Evolutionary conservation across 768 basidiomycete genomes (phyloP), one percentile per base, ranked within the genome.

Genomic region (Collybia sordida): DNA sequence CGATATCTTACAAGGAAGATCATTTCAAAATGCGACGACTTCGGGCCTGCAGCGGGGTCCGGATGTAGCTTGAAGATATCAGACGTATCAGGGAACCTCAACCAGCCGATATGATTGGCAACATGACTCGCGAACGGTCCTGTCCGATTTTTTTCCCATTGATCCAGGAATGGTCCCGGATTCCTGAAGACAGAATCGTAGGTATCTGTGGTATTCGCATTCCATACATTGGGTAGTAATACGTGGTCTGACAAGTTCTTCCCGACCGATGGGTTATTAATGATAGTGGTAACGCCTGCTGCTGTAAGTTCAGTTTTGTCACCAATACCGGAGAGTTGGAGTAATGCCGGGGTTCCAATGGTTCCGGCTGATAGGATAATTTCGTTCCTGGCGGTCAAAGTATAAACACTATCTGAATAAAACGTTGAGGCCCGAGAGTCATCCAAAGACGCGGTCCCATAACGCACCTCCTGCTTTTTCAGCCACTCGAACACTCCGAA

Each of bases 181-280:
- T 59, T 62, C 22, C 65, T 55, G 45, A 64, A 50, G 23, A 65
- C 21, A 2, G 28, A 44, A 38, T 70, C 65, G 17, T 59, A 50
- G 31, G 57, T 64, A 7, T 66, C 59, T 3, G 40, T 56, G 8
- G 50, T 56, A 8, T 60, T 59, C 25, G 64, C 64, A n/a, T 49
- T 47, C 52, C 60, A 71, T n/a, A 61, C 50, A 45, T 55, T 64
- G 18, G 62, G 52, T 11, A 64, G 48, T 22, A 62, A 35, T 11
- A 60, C 48, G 44, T 77, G 73, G 49, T 78, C 78, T 42, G 71
- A 71, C 19, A 82, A 62, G 55, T 80, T 80, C 56, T 71, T 66
- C 2, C 78, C 78, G n/a, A 79, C 76, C 4, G 66, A 69, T 1
- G 69, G 66, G 31, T 72, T 64, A 39, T 75, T 57, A 19, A 77